A percentile compares a stretch with the other conserved stretches of the same genome.
Evolutionary conservation across 2,329 filamentous ascomycete species (phyloP).

Genomic region (Sclerotiophoma versabilis): DNA sequence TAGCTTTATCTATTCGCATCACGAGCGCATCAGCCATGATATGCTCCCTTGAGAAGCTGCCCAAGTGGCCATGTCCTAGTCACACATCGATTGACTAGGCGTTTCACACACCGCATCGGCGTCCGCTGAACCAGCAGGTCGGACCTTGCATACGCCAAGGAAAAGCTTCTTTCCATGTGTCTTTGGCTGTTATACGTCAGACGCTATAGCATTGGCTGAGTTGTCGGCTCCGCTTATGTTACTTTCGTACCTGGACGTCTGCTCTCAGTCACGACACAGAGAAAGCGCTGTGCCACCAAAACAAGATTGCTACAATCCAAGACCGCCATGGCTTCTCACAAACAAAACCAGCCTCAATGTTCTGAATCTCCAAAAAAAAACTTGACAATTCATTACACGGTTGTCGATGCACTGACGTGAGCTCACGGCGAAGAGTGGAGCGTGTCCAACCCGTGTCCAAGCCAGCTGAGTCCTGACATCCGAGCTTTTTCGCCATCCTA

Average conservation of each 20-base stretch:
- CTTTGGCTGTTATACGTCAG: constrained; percentile 18
- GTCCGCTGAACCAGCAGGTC: constrained; percentile 24
- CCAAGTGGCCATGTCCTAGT: constrained; percentile 20
- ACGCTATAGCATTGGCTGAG: constrained; percentile 22
- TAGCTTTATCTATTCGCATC: constrained; percentile 27
- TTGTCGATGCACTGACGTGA: constrained; percentile 24
- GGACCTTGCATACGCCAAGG: constrained; percentile 26
- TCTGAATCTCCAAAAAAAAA: neutral
- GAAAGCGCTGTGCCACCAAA: constrained; percentile 8
- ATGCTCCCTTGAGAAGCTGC: constrained; percentile 16
- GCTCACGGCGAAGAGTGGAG: constrained; percentile 24
- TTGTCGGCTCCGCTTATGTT: constrained; percentile 14
- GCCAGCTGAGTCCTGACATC: constrained; percentile 22
- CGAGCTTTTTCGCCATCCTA: constrained; percentile 25
- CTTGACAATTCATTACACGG: constrained; percentile 6
- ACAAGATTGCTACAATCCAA: neutral
- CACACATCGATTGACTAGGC: constrained; percentile 22
- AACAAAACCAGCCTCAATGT: neutral
- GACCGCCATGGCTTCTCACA: neutral
- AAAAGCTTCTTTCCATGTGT: constrained; percentile 30
- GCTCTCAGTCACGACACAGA: neutral
- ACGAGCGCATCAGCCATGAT: constrained; percentile 20
- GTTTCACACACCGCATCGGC: constrained; percentile 25
- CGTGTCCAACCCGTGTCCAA: constrained; percentile 20
- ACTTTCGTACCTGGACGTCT: constrained; percentile 8